Evolutionary conservation across 768 basidiomycete genomes (phyloP), one percentile per base, ranked within the genome.

Genomic region (Pleurotus tuber-regium): DNA sequence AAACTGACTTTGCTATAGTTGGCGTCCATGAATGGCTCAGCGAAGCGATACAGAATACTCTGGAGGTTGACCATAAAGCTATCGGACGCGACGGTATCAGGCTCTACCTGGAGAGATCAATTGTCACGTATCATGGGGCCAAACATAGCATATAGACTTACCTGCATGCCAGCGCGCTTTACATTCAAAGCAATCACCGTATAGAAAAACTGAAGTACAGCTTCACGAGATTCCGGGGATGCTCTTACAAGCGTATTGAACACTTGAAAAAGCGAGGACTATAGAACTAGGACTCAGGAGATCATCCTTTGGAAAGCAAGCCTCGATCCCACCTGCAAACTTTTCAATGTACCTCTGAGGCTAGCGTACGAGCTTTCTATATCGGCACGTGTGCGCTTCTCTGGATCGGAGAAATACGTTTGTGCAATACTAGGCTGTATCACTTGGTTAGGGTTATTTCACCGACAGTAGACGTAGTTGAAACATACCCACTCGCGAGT

Each of bases 21-120:
- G 1, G 89, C 84, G 64, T 98, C 96, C 77, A 98, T 92, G 61
- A 98, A 96, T 0, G 96, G 96, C 58, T 95, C 92, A 24, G 92
- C 87, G 60, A 99, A 88, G 11, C 84, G 81, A 41, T 93, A 75
- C 19, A 98, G 68, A 11, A 97, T 71, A n/a, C 76, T 77, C 58
- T 95, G 89, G 26, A 95, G 61, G 59, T 98, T 98, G 53, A 90
- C 77, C 87, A 99, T 89, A 66, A 93, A 98, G 51, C 89, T 86
- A 63, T 99, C 96, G 1, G 84, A 84, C 1, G 94, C 83, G 9
- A 98, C 94, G 0, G 90, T 92, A 8, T 80, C 78, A 1, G 84
- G 80, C 52, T 98, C 91, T 26, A 97, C 90, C 83, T 92, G 51
- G 11, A 19, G 24, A 38, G 11, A 10, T 10, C 18, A 38, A 52